phyloP scores from a whole-genome alignment of 768 basidiomycete genomes.

The Xerocomus spinulosus region DNA sequence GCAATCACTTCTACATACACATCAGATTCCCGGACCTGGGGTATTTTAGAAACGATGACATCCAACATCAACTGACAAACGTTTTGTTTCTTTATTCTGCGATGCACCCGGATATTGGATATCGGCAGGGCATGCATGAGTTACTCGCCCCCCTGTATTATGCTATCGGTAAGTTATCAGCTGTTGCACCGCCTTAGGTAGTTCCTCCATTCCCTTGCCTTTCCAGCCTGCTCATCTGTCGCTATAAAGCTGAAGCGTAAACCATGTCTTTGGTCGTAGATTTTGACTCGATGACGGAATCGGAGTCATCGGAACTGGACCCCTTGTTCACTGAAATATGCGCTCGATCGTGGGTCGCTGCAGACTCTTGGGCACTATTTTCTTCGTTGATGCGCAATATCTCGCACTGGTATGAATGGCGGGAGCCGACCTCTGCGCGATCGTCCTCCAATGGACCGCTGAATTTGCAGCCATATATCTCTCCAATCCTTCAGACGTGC shows the following conservation, averaged over 20 bases:
- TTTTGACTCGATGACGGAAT: conserved; percentile 63
- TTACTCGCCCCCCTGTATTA: conserved; percentile 84
- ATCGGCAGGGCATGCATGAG: conserved; percentile 99
- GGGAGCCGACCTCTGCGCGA: conserved; percentile 34
- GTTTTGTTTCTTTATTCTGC: conserved; percentile 83
- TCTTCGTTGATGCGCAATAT: conserved; percentile 70
- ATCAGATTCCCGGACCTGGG: conserved; percentile 90
- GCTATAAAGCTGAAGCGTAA: conserved; percentile 24
- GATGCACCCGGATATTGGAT: conserved; percentile 78
- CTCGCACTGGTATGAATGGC: conserved; percentile 79
- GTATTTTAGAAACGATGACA: conserved; percentile 75
- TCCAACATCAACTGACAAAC: conserved; percentile 78
- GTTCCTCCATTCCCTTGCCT: conserved; percentile 7
- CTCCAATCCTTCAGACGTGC: conserved; percentile 84
- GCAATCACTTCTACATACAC: background rate
- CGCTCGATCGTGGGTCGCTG: conserved; percentile 64
- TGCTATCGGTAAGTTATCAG: conserved; percentile 36
- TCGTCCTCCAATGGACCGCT: conserved; percentile 36
- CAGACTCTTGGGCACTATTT: conserved; percentile 88
- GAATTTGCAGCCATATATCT: conserved; percentile 60
- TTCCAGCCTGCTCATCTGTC: conserved; percentile 14
- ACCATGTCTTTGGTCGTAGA: conserved; percentile 43
- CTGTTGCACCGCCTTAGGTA: background rate
- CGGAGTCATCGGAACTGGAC: conserved; percentile 29
- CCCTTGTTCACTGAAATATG: conserved; percentile 54